A percentile compares a stretch with the other conserved stretches of the same genome.
These are phyloP conservation scores for Schizosaccharomyces cryophilus DNA, from an alignment of 805 yeast genomes.

Conservation along the genomic window DNA sequence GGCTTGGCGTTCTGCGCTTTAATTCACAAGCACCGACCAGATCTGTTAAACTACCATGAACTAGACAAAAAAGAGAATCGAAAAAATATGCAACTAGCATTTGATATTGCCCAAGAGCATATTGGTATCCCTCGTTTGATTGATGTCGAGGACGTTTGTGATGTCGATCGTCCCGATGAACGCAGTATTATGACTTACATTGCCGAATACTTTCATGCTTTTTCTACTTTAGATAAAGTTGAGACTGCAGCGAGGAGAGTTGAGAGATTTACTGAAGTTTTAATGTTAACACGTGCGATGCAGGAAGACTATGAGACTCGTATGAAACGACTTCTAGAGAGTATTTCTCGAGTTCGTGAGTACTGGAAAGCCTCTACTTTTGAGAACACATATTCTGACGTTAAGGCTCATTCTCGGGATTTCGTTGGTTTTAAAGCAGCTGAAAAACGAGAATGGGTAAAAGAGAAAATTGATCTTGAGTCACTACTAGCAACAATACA, in stretches of 20 bases:
- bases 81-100: slow-evolving; percentile 17
- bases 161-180: slow-evolving; percentile 29
- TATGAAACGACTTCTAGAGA: slow-evolving; percentile 11
- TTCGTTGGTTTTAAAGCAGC: slow-evolving; percentile 13
- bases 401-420: slow-evolving; percentile 10
- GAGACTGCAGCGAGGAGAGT: slow-evolving; percentile 18
- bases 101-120: slow-evolving; percentile 20
- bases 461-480: slow-evolving; percentile 16
- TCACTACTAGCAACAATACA: slow-evolving; percentile 17
- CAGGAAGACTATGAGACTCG: slow-evolving; percentile 15
- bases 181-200: slow-evolving; percentile 32
- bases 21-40: slow-evolving; percentile 20
- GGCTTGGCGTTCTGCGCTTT: slow-evolving; percentile 26
- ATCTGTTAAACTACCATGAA: slow-evolving; percentile 16
- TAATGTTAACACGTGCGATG: slow-evolving; percentile 13
- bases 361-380: slow-evolving; percentile 13
- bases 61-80: slow-evolving; percentile 13
- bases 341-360: slow-evolving; percentile 8
- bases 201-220: slow-evolving; percentile 32
- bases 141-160: slow-evolving; percentile 28
- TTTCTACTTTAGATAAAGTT: slow-evolving; percentile 15
- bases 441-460: slow-evolving; percentile 17
- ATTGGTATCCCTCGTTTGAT: slow-evolving; percentile 28
- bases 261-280: slow-evolving; percentile 16
- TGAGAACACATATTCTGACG: slow-evolving; percentile 12